Base-by-base conservation (phyloP, 352 stramenopile genomes). In the Phytopythium oedochilum region DNA sequence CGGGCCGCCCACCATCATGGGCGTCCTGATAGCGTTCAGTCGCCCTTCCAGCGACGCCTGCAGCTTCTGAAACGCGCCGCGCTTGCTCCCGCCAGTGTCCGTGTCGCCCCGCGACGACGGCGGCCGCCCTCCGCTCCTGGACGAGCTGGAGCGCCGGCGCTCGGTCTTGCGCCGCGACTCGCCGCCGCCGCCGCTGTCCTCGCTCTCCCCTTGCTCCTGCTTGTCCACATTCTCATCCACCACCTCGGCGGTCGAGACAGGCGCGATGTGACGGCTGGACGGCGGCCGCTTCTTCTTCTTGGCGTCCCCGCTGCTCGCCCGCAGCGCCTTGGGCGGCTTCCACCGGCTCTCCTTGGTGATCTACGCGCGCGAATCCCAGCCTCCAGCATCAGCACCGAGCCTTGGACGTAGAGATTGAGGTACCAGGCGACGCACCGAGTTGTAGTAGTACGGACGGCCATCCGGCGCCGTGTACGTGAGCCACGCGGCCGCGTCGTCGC, bases 381-480 rank as follows among this genome's bases (percentile, higher is more conserved):
- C n/a, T n/a, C 9, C 14, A 5, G n/a, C 29, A 3, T 34, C n/a
- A 53, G 17, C 47, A 52, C 14, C 32, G 20, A 46, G n/a, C 20
- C 6, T 17, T 6, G 35, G 34, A 11, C 10, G 7, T 28, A 9
- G 1, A 50, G 18, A 40, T 7, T 0, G 29, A 12, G 8, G 17
- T 35, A 36, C 14, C 9, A 29, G 28, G 23, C 17, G 2, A 45
- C 46, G 20, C 35, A 71, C 62, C 38, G 72, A 59, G 38, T 89
- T 89, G 60, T 86, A 87, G 55, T 80, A 89, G 57, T 89, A 87
- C 12, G 60, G 48, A 23, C 76, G 71, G 3, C 78, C 78, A 35
- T 89, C 78, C 5, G 76, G 75, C 20, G 78, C 70, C 55, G 66
- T 85, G 59, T 80, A 88, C 51, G 63, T 47, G 59, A 82, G 60